Evolutionary conservation across 2,329 filamentous ascomycete genomes (phyloP).

Genomic region (Exserohilum turcica): DNA sequence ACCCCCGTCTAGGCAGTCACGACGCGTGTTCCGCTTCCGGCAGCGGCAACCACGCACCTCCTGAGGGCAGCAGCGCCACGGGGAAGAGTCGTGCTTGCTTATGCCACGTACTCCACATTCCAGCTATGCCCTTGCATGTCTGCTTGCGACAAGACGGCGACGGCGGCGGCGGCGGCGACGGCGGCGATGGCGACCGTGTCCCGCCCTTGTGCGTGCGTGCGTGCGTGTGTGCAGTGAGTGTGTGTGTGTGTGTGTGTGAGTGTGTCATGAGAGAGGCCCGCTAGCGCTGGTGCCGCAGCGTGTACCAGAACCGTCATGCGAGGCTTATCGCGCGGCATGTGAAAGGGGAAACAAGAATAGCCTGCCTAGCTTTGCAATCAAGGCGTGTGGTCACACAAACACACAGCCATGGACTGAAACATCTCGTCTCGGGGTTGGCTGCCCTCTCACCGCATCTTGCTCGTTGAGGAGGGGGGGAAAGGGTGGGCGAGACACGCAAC

Average conservation of each 20-base stretch:
- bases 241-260: neutral
- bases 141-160: neutral
- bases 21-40: constrained; percentile 21
- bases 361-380: neutral
- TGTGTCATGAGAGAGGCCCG: neutral
- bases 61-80: neutral
- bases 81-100: neutral
- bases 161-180: no score
- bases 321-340: constrained; percentile 28
- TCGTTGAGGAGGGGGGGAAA: no score
- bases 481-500: constrained; percentile 16
- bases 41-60: constrained; percentile 9
- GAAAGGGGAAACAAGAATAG: constrained; percentile 24
- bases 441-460: constrained; percentile 19
- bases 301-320: constrained; percentile 9
- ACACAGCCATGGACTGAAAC: constrained; percentile 17
- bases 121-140: constrained; percentile 1
- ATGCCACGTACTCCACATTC: constrained; percentile 16
- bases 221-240: neutral
- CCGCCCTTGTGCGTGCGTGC: neutral
- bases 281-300: constrained; percentile 12
- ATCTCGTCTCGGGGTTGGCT: constrained; percentile 8
- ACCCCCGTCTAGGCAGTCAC: neutral
- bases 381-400: constrained; percentile 20
- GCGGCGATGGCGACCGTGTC: no score